Evolutionary conservation across 2,329 filamentous ascomycete genomes (phyloP), one percentile per base, ranked within the genome.

Genomic region (Arthrobotrys sinensis): DNA sequence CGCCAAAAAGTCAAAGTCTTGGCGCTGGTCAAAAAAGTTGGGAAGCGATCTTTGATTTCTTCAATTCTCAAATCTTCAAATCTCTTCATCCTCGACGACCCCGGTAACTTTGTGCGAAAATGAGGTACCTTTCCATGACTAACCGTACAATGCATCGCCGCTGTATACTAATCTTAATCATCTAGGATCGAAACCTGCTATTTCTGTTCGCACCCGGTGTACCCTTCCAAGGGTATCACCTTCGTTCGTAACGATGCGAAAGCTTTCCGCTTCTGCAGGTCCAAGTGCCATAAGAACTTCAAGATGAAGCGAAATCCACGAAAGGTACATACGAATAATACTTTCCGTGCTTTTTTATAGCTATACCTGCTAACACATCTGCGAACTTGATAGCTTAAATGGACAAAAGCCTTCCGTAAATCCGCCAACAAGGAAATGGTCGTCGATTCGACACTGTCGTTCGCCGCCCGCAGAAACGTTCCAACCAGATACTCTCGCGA

Each of bases 401-500:
- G 95, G 96, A 97, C 95, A 80, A 97, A 97, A 88, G 91, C 93
- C 65, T 95, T 94, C 89, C 92, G 94, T 83, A 91, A 91, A 84
- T 90, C 91, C 16, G 91, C 92, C 73, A 93, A 93, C 86, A 96
- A 94, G 87, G 89, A 90, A 85, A 91, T 97, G 93, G 92, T 93
- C 72, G 94, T 98, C 85, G 96, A 99, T 88, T 92, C 90, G 83
- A 97, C 95, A 36, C 91, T 99, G 79, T 92, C 93, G 83, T 97
- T 98, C 86, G 92, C 93, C 80, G 92, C 93, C 81, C 92, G 93
- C 84, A 92, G 96, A 87, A 97, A 99, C 88, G 90, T 96, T 36
- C 96, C 96, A 81, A 90, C 96, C 79, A 93, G 95, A 84, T 99
- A 99, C 90, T 93, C 97, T 89, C 91, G 96, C 85, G 93, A 97